Conservation (phyloP, 1,284 basidiomycete species). For the Pseudomicrostroma phylloplanum region DNA sequence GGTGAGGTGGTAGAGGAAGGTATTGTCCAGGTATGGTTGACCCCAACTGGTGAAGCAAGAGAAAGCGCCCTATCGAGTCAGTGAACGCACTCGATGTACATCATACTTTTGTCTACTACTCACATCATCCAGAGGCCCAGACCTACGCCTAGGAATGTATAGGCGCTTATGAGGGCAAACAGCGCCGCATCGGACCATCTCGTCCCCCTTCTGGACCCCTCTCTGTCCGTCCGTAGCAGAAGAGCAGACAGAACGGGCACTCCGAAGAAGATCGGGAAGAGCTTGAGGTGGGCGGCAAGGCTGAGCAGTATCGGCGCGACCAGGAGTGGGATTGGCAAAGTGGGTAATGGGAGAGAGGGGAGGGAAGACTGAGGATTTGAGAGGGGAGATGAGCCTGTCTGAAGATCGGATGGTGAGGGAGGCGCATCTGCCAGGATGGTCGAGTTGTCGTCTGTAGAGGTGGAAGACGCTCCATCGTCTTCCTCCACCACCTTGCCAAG, state of each 20-base stretch:
- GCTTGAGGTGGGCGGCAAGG: slow-evolving; percentile 42
- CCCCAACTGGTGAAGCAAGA: slow-evolving; percentile 61
- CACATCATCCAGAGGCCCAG: slow-evolving; percentile 11
- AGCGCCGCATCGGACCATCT: too few species aligned
- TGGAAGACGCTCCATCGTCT: background rate
- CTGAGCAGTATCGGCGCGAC: slow-evolving; percentile 35
- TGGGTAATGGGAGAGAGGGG: background rate
- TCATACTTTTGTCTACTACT: background rate
- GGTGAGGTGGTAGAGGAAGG: slow-evolving; percentile 85
- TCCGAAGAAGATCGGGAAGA: slow-evolving; percentile 83
- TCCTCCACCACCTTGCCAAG: background rate
- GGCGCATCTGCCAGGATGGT: background rate
- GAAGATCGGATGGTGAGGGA: background rate
- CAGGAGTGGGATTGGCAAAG: background rate
- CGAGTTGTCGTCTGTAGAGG: background rate
- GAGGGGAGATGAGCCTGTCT: too few species aligned
- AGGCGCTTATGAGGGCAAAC: slow-evolving; percentile 3
- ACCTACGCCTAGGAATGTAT: slow-evolving; percentile 5
- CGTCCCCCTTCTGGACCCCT: slow-evolving; percentile 3
- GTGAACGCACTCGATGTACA: too few species aligned
- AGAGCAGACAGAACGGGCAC: slow-evolving; percentile 62
- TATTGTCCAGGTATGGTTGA: slow-evolving; percentile 79
- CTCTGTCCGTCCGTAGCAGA: slow-evolving; percentile 4
- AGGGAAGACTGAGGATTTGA: background rate
- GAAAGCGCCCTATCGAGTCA: background rate